A percentile compares a stretch with the other conserved stretches of the same genome.
Conservation (phyloP, 2,329 filamentous ascomycete genomes). For the Exserohilum turcica region DNA sequence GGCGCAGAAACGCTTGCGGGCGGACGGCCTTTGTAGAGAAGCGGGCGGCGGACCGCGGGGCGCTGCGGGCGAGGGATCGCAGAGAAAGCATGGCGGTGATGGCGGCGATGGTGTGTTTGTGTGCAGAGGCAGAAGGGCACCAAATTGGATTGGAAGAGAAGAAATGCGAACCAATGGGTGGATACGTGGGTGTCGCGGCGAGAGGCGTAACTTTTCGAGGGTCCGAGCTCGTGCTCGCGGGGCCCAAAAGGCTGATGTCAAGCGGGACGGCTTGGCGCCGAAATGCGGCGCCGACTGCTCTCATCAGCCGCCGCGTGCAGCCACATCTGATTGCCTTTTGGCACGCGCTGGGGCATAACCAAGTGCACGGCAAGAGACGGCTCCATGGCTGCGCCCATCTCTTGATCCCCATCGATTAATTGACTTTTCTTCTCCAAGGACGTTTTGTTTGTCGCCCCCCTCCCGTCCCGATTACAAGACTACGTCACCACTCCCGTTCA, state of each 20-base stretch:
- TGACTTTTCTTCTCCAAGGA: background rate
- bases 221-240: constrained; percentile 15
- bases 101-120: background rate
- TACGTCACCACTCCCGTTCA: constrained; percentile 20
- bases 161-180: constrained; percentile 15
- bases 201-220: constrained; percentile 30
- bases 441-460: too few species aligned
- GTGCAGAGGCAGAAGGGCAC: constrained; percentile 5
- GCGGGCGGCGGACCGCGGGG: constrained; percentile 51
- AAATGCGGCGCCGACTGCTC: constrained; percentile 11
- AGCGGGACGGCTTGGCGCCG: constrained; percentile 16
- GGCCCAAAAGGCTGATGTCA: constrained; percentile 21
- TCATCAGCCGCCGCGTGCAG: constrained; percentile 5
- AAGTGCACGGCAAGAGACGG: too few species aligned
- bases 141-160: background rate
- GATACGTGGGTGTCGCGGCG: constrained; percentile 1
- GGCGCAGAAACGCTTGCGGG: constrained; percentile 45
- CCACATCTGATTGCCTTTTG: too few species aligned
- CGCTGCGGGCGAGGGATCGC: constrained; percentile 52
- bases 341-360: too few species aligned
- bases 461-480: background rate
- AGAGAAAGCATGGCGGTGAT: constrained; percentile 53
- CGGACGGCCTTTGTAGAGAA: constrained; percentile 47
- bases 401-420: too few species aligned
- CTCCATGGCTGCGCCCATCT: too few species aligned